Conservation (phyloP, 805 yeast species). For the Teunomyces pallodes region DNA sequence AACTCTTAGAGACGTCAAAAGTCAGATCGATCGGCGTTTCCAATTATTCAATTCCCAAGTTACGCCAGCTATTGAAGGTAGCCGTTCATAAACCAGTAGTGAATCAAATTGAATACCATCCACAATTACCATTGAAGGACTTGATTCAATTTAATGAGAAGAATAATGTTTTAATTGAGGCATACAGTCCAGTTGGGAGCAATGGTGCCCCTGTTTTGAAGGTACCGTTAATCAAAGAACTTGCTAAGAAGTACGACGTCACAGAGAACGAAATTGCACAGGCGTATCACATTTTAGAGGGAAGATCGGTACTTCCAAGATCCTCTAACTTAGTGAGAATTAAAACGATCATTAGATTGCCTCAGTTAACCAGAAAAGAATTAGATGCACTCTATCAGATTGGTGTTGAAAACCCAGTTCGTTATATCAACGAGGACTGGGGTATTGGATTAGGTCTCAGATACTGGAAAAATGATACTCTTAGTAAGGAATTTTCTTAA, state of each 20-base stretch:
- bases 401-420: conserved; percentile 28
- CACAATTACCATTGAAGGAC: conserved; percentile 37
- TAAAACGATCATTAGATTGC: conserved; percentile 31
- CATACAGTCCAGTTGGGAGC: conserved; percentile 65
- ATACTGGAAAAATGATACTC: conserved; percentile 35
- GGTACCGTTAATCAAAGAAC: conserved; percentile 44
- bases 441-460: conserved; percentile 36
- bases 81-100: conserved; percentile 49
- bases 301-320: conserved; percentile 64
- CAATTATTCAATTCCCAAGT: conserved; percentile 39
- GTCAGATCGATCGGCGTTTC: conserved; percentile 59
- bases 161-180: conserved; percentile 43
- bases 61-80: conserved; percentile 32
- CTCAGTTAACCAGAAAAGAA: conserved; percentile 38
- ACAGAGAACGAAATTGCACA: conserved; percentile 55
- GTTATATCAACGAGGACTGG: conserved; percentile 35
- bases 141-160: conserved; percentile 36
- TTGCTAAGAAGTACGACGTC: conserved; percentile 57
- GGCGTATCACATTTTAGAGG: conserved; percentile 61
- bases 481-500: conserved; percentile 4
- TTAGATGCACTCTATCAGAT: conserved; percentile 27
- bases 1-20: conserved; percentile 28
- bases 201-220: conserved; percentile 62
- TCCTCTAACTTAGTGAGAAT: conserved; percentile 69
- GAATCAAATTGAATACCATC: conserved; percentile 47